Evolutionary conservation across 768 basidiomycete genomes (phyloP).

Genomic region (Podaxis mareebaensis): DNA sequence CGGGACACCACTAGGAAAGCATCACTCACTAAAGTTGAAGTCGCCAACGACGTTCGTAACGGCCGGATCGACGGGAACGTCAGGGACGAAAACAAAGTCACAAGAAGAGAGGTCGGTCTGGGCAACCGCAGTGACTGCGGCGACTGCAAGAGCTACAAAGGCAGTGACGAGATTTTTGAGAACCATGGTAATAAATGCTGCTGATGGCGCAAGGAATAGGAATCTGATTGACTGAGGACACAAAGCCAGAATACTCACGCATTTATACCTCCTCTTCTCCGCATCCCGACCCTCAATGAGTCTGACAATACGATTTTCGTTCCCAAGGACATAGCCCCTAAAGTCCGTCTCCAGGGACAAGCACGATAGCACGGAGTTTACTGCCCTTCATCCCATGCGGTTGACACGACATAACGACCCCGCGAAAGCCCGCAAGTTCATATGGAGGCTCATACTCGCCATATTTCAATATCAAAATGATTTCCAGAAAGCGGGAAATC

Average conservation of each 20-base stretch:
- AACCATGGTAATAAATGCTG: neutral
- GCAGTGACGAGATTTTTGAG: neutral
- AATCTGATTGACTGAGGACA: neutral
- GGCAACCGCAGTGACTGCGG: neutral
- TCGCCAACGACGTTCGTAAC: conserved; percentile 2
- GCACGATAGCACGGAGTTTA: neutral
- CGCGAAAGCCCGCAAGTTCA: neutral
- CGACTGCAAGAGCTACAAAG: neutral
- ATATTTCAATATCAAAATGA: neutral
- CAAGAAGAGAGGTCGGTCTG: conserved; percentile 6
- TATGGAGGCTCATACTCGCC: neutral
- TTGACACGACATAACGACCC: neutral
- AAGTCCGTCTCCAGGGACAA: neutral
- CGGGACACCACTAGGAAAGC: neutral
- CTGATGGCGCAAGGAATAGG: neutral
- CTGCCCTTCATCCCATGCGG: neutral
- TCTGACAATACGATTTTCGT: neutral
- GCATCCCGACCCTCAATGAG: neutral
- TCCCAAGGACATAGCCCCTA: neutral
- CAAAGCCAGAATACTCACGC: neutral
- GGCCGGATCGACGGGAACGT: conserved; percentile 4
- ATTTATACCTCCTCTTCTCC: neutral
- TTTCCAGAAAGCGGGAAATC: too few species aligned
- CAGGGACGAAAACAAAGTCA: conserved; percentile 7
- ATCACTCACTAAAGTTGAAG: conserved; percentile 5